Percentiles rank a stretch among this genome's conserved stretches.
phyloP scores from a whole-genome alignment of 495 filamentous ascomycete genomes.

The Ascobolus immersus region DNA sequence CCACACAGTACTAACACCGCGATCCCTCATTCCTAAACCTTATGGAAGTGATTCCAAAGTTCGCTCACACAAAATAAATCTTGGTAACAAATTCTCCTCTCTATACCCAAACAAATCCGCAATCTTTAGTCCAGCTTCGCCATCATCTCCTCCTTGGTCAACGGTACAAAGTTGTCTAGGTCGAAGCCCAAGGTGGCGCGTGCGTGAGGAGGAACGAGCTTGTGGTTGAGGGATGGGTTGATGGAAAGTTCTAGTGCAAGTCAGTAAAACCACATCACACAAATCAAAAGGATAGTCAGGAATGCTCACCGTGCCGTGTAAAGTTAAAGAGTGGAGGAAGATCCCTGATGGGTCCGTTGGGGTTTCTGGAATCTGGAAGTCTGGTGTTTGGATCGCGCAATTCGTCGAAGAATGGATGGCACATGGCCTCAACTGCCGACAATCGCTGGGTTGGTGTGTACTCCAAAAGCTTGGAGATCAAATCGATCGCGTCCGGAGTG shows the following conservation, averaged over 20 bases:
- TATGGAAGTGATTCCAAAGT: no score
- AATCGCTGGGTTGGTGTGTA: constrained; percentile 92
- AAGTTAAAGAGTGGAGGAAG: constrained; percentile 82
- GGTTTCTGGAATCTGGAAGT: constrained; percentile 80
- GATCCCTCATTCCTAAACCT: no score
- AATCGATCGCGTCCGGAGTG: constrained; percentile 69
- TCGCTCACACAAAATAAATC: no score
- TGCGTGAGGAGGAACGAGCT: constrained; percentile 66
- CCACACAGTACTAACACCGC: no score
- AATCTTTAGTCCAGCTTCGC: constrained; percentile 80
- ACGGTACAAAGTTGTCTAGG: constrained; percentile 76
- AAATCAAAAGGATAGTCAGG: background rate
- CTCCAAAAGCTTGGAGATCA: constrained; percentile 80
- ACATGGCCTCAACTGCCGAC: constrained; percentile 86
- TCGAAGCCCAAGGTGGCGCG: constrained; percentile 61
- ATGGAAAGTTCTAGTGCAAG: constrained; percentile 65
- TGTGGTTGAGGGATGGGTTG: constrained; percentile 56
- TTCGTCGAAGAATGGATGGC: constrained; percentile 96
- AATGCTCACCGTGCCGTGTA: constrained; percentile 57
- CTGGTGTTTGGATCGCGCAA: constrained; percentile 65
- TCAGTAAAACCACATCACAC: constrained; percentile 8
- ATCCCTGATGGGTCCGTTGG: constrained; percentile 46
- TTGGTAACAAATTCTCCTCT: no score
- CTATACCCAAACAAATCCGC: no score
- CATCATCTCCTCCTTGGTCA: constrained; percentile 87